These are phyloP conservation scores for Chlorella sp. DNA, from an alignment of 139 green algal species.

Conservation along the genomic window DNA sequence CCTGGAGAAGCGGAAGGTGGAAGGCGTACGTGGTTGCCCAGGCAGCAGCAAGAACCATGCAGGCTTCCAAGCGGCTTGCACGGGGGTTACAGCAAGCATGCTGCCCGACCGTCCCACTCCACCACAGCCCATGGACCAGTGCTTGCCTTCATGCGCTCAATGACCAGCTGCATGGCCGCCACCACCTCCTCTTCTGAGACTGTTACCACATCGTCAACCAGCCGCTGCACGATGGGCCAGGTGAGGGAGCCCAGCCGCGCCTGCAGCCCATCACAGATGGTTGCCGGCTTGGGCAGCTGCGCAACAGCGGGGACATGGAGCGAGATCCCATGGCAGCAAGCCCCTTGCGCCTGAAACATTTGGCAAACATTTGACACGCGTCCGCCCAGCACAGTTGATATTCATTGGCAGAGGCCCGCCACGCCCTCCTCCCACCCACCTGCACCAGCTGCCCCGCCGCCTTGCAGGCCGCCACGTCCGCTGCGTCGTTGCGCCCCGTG, in stretches of 20 bases:
- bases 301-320: background rate
- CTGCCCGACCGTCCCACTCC: too few species aligned
- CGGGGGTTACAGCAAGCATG: too few species aligned
- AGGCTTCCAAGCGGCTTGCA: too few species aligned
- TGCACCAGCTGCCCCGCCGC: conserved; percentile 60
- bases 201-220: conserved; percentile 77
- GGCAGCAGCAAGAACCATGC: background rate
- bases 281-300: conserved; percentile 59
- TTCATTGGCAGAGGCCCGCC: too few species aligned
- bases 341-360: background rate
- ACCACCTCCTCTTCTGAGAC: conserved; percentile 81
- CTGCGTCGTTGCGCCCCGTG: conserved; percentile 38
- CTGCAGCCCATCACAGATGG: conserved; percentile 83
- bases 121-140: too few species aligned
- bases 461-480: conserved; percentile 64
- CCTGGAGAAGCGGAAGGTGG: conserved; percentile 45
- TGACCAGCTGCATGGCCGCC: conserved; percentile 77
- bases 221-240: conserved; percentile 78
- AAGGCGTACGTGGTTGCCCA: background rate
- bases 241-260: conserved; percentile 77
- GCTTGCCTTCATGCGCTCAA: conserved; percentile 71
- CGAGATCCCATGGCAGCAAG: background rate
- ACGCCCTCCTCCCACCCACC: too few species aligned
- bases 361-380: background rate
- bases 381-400: too few species aligned